Base-by-base conservation (phyloP, 768 basidiomycete genomes). In the Lactifluus subvellereus region DNA sequence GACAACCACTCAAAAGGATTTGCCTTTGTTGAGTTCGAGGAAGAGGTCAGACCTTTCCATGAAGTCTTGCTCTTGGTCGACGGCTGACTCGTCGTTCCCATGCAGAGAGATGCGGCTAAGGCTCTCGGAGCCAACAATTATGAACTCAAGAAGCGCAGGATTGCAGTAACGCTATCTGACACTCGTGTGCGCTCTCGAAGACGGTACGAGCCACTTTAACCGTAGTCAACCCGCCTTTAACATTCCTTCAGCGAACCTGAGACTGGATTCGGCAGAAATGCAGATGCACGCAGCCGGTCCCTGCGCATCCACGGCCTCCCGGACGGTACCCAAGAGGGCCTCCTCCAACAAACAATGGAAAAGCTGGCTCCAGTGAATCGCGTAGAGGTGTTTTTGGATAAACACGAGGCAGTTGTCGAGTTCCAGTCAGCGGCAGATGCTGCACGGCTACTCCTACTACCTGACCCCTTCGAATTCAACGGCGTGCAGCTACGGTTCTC, bases 1-100 rank as follows among this genome's bases (percentile, higher is more conserved):
- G 80, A 83, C 49, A 87, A 86, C 0, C 78, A 82, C 54, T 80
- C 80, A 35, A 94, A 85, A 71, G 95, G 97, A 1, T 95, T 91
- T 70, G 95, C 91, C 0, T 98, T 98, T 69, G 78, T 98, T 37
- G 94, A 98, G 71, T 98, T 91, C 70, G 87, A 89, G 63, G 79
- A 84, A 20, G 87, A 90, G 78, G 95, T 93, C 63, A 51, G 80
- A 69, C 6, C 5, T 54, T 61, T 32, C n/a, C 7, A 8, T 37
- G 49, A 37, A 11, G 35, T 30, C 20, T 22, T 22, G 27, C 45
- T 40, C 50, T 16, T 27, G 9, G 30, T 35, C 20, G 16, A 45
- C 9, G 1, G 6, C 22, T 47, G 47, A 65, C 11, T 8, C 48
- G 32, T 55, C 9, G 16, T 40, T 27, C 18, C 6, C 18, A 38